Base-by-base conservation (phyloP, 192 early-diverging fungal species). In the Backusella westeae region DNA sequence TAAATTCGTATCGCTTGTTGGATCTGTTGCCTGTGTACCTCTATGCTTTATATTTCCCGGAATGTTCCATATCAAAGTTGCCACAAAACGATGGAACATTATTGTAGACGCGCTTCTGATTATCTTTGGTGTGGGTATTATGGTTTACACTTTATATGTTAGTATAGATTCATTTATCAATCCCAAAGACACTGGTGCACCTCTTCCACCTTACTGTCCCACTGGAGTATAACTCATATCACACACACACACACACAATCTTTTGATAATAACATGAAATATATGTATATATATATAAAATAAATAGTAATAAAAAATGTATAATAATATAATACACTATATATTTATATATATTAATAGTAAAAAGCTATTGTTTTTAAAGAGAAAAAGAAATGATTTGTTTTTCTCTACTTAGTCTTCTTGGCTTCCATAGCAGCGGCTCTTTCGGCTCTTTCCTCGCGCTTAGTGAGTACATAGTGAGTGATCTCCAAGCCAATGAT, bases 1-100 rank as follows among this genome's bases (percentile, higher is more conserved):
- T 79, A 93, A 94, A 79, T 93, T 95, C 76, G 95, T 97, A 41
- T 92, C 88, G 12, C 87, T 96, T 26, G 92, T 97, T 36, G 95
- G 96, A 2, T 92, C 90, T 76, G 87, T 94, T 74, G 91, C 94
- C 0, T 92, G 87, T 69, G 84, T 87, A 17, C 91, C 91, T 14
- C 78, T 93, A 66, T 90, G 87, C 69, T 96, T 97, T 36, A 91
- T 96, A 71, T 97, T 95, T 84, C 96, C 96, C 3, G 86, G 89
- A 56, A 80, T 96, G 82, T 93, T 97, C 85, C 94, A 97, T 80
- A 88, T 84, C 73, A 84, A 85, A 76, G 83, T 83, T 5, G 85
- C 89, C 35, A 80, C 78, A 86, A 85, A 1, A 71, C 76, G 63
- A 69, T 75, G 69, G 74, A 69, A 38, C 85, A 82, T 53, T 65